These are phyloP conservation scores for Cordyceps tenuipes DNA, from an alignment of 2,329 filamentous ascomycete genomes.

Conservation along the genomic window DNA sequence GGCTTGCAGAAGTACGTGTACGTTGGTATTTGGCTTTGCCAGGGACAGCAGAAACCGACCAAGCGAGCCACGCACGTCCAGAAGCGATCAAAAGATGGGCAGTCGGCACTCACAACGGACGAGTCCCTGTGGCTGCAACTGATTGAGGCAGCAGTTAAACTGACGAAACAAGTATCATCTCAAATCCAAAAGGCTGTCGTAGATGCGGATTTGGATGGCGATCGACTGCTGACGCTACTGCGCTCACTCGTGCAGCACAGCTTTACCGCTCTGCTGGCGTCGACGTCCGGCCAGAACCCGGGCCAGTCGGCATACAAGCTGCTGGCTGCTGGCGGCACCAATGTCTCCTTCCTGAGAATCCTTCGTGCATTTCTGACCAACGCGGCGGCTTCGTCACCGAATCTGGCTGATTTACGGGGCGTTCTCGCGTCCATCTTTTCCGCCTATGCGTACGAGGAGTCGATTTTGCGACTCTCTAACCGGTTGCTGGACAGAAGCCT, in stretches of 20 bases:
- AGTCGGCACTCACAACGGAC: conserved; percentile 40
- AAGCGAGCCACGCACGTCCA: conserved; percentile 38
- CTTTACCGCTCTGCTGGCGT: conserved; percentile 77
- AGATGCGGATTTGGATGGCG: conserved; percentile 38
- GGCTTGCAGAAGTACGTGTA: conserved; percentile 82
- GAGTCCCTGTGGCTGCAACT: conserved; percentile 53
- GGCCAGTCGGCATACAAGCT: conserved; percentile 26
- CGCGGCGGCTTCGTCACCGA: conserved; percentile 74
- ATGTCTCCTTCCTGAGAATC: conserved; percentile 78
- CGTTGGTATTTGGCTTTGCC: conserved; percentile 93
- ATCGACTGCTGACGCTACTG: conserved; percentile 57
- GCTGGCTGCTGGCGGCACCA: conserved; percentile 35
- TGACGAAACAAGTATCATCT: conserved; percentile 56
- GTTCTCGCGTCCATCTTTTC: conserved; percentile 88
- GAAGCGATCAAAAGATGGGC: conserved; percentile 40
- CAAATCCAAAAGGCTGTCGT: conserved; percentile 34
- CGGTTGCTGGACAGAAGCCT: conserved; percentile 80
- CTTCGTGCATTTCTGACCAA: conserved; percentile 80
- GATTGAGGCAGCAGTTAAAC: conserved; percentile 52
- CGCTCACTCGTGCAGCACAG: conserved; percentile 79
- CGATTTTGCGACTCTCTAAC: conserved; percentile 77
- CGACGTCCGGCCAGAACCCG: conserved; percentile 50
- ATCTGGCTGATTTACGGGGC: conserved; percentile 73
- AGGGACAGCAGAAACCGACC: conserved; percentile 65
- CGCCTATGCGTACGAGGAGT: conserved; percentile 91